Evolutionary conservation across 305 asterid species (phyloP).

Genomic region (Solanum hybrid): DNA sequence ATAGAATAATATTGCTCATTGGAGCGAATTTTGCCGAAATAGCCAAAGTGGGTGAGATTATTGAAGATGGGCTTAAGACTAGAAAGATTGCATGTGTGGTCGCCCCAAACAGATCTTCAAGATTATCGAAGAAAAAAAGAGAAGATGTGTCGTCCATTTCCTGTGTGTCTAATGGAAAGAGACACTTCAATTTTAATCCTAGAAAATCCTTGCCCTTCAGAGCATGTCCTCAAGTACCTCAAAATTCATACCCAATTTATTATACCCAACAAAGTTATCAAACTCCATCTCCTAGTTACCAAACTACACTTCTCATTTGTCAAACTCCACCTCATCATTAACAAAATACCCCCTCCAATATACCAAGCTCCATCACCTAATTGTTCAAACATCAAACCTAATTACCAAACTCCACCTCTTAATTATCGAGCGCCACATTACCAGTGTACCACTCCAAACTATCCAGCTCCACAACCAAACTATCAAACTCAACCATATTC

Average conservation of each 20-base stretch:
- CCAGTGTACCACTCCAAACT: background rate
- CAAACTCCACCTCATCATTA: background rate
- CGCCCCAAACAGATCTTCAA: background rate
- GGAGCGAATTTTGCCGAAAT: background rate
- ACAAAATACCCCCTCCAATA: background rate
- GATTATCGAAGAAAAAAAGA: background rate
- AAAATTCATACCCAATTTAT: background rate
- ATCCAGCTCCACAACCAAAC: background rate
- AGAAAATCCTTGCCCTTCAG: background rate
- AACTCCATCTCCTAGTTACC: background rate
- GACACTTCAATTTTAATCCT: background rate
- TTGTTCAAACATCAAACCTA: too few species aligned
- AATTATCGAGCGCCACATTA: background rate
- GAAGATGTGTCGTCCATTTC: background rate
- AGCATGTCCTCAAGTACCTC: background rate
- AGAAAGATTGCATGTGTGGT: background rate
- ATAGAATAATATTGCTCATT: background rate
- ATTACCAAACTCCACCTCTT: background rate
- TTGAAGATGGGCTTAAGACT: background rate
- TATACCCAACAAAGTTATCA: background rate
- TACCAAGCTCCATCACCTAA: background rate
- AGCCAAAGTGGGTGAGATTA: background rate
- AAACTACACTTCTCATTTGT: background rate
- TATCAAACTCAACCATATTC: background rate
- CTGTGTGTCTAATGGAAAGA: background rate